Percentiles rank a stretch among this genome's conserved stretches.
Conservation (phyloP, 805 yeast genomes). For the Priceomyces carsonii region DNA sequence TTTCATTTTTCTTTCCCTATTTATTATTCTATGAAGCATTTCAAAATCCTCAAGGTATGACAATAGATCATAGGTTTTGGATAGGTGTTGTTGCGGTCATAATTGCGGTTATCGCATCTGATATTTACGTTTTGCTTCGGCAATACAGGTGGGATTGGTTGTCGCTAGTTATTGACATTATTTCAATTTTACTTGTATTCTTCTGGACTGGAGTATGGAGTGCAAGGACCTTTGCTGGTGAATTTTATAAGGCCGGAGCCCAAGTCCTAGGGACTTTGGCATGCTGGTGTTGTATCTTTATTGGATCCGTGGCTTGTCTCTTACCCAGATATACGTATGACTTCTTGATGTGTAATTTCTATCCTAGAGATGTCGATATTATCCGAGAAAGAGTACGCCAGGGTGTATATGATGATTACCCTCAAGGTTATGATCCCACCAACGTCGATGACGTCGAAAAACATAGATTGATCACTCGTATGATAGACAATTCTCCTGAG, state of each 20-base stretch:
- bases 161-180: slow-evolving; percentile 48
- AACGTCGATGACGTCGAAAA: slow-evolving; percentile 42
- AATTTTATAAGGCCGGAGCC: slow-evolving; percentile 64
- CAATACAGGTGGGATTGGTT: slow-evolving; percentile 83
- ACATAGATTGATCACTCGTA: slow-evolving; percentile 31
- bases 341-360: slow-evolving; percentile 49
- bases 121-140: slow-evolving; percentile 63
- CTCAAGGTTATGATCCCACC: slow-evolving; percentile 56
- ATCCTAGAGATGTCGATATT: slow-evolving; percentile 69
- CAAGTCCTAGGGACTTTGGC: slow-evolving; percentile 60
- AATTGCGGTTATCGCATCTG: slow-evolving; percentile 63
- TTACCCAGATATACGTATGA: slow-evolving; percentile 62
- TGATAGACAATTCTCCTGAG: slow-evolving; percentile 35
- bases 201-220: slow-evolving; percentile 87
- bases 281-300: slow-evolving; percentile 65
- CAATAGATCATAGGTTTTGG: slow-evolving; percentile 68
- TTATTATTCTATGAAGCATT: slow-evolving; percentile 46
- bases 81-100: slow-evolving; percentile 64
- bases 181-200: slow-evolving; percentile 60
- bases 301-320: slow-evolving; percentile 55
- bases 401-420: slow-evolving; percentile 54
- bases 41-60: slow-evolving; percentile 53
- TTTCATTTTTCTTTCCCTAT: slow-evolving; percentile 70
- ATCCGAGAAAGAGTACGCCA: slow-evolving; percentile 59
- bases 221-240: slow-evolving; percentile 48